Evolutionary conservation across 192 early-diverging fungal genomes (phyloP).

Genomic region (Coemansia sp.): DNA sequence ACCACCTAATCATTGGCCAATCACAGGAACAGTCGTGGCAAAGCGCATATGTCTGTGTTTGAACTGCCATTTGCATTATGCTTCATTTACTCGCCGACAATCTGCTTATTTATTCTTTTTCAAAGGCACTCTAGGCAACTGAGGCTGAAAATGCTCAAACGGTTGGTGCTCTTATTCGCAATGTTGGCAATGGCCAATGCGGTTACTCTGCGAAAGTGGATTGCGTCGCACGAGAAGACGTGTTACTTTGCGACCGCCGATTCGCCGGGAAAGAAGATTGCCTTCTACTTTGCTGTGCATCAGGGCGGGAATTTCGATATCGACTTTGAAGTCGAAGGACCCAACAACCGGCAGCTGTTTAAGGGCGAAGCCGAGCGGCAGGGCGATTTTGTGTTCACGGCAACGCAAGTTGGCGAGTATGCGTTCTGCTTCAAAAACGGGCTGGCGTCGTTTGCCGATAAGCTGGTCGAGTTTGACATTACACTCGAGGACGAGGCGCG

Average conservation of each 20-base stretch:
- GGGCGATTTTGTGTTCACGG: slow-evolving; percentile 92
- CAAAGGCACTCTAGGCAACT: background rate
- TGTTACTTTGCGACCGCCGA: slow-evolving; percentile 89
- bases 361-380: slow-evolving; percentile 85
- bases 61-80: background rate
- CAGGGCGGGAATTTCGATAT: slow-evolving; percentile 96
- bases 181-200: slow-evolving; percentile 50
- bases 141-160: slow-evolving; percentile 33
- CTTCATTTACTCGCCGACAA: background rate
- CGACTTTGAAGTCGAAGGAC: slow-evolving; percentile 85
- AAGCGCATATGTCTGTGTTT: slow-evolving; percentile 3
- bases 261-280: slow-evolving; percentile 82
- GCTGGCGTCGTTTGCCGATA: slow-evolving; percentile 93
- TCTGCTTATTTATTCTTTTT: background rate
- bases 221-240: slow-evolving; percentile 84
- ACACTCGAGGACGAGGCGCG: slow-evolving; percentile 84
- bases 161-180: slow-evolving; percentile 46
- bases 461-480: slow-evolving; percentile 95
- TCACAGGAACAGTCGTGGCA: slow-evolving; percentile 2
- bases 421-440: slow-evolving; percentile 96
- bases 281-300: slow-evolving; percentile 98
- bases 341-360: slow-evolving; percentile 67
- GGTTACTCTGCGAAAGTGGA: slow-evolving; percentile 78
- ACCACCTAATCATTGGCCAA: slow-evolving; percentile 4
- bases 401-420: slow-evolving; percentile 85